Percentiles rank a stretch among this genome's conserved stretches.
These are phyloP conservation scores for Rhododendron simsii DNA, from an alignment of 148 eudicot species.

Conservation along the genomic window DNA sequence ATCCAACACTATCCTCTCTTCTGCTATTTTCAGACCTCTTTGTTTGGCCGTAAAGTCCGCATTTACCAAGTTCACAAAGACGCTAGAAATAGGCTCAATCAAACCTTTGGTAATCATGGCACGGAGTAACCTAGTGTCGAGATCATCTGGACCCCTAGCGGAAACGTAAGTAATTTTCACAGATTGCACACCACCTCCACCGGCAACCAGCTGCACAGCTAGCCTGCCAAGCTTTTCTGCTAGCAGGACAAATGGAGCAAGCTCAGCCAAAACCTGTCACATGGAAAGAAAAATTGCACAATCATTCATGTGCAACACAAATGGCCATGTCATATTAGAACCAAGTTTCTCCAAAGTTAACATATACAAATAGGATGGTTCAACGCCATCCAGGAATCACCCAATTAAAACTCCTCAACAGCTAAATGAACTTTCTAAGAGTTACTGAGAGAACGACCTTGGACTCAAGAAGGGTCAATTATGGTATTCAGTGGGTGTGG, in stretches of 20 bases:
- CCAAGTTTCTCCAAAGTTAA: neutral
- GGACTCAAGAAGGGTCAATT: neutral
- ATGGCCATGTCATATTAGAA: neutral
- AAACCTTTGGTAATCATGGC: slow-evolving; percentile 8
- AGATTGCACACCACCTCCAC: slow-evolving; percentile 5
- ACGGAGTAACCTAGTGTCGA: slow-evolving; percentile 6
- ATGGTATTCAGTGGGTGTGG: neutral
- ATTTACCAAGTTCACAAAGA: slow-evolving; percentile 9
- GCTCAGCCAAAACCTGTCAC: slow-evolving; percentile 7
- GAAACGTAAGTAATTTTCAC: slow-evolving; percentile 6
- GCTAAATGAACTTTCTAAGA: neutral
- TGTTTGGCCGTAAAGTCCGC: slow-evolving; percentile 5
- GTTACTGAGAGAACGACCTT: neutral
- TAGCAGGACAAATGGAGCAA: neutral
- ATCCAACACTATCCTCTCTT: slow-evolving; percentile 1
- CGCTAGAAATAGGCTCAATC: slow-evolving; percentile 10
- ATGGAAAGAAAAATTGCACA: neutral
- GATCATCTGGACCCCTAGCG: slow-evolving; percentile 5
- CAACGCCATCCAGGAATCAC: neutral
- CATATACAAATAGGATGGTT: neutral
- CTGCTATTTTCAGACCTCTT: neutral
- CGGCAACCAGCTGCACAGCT: slow-evolving; percentile 6
- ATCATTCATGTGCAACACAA: neutral
- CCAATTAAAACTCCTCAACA: neutral
- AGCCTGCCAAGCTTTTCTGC: slow-evolving; percentile 3